These are phyloP conservation scores for Verticillium zaregamsianum DNA, from an alignment of 2,329 filamentous ascomycete genomes.

Conservation along the genomic window DNA sequence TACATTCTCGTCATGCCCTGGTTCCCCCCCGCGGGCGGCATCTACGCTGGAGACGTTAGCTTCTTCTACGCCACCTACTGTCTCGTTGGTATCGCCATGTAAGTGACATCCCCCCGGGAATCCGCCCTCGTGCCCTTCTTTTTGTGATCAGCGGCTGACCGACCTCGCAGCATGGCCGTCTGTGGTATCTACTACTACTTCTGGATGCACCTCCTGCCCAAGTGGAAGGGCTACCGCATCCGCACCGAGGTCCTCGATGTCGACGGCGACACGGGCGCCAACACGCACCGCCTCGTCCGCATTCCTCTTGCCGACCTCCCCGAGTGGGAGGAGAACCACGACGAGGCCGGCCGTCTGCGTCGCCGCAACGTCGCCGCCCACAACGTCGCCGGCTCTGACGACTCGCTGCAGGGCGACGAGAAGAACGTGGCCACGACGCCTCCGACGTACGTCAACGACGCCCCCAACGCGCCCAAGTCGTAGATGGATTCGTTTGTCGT, in stretches of 20 bases:
- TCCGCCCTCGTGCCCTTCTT: not conserved
- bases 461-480: not conserved
- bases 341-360: constrained; percentile 35
- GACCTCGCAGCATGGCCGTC: constrained; percentile 34
- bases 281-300: constrained; percentile 45
- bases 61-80: constrained; percentile 73
- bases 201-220: constrained; percentile 55
- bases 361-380: constrained; percentile 7
- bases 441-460: not conserved
- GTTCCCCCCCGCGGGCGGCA: constrained; percentile 61
- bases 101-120: constrained; percentile 45
- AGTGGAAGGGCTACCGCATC: constrained; percentile 46
- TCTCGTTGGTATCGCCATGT: constrained; percentile 60
- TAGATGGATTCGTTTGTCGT: not conserved
- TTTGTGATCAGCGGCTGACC: not conserved
- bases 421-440: not conserved
- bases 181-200: constrained; percentile 55
- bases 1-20: constrained; percentile 68
- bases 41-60: constrained; percentile 59
- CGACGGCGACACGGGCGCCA: constrained; percentile 36
- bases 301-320: constrained; percentile 45
- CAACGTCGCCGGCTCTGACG: not conserved
- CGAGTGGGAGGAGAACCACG: constrained; percentile 56
- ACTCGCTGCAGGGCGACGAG: not conserved
- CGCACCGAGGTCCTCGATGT: constrained; percentile 50